Evolutionary conservation across 2,329 filamentous ascomycete genomes (phyloP).

Genomic region (Camillea tinctor): DNA sequence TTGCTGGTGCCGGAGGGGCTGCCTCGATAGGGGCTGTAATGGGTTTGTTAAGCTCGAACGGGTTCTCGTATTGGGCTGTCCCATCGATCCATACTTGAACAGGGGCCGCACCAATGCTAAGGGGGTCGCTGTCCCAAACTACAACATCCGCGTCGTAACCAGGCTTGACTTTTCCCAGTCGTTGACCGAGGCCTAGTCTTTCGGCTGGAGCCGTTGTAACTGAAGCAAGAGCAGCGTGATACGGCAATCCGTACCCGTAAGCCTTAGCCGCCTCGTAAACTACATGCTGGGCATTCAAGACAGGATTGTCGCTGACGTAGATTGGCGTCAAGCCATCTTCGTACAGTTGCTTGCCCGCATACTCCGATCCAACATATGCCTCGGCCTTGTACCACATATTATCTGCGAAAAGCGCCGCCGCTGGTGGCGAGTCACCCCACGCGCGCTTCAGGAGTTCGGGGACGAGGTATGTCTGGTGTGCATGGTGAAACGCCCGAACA

Average conservation of each 20-base stretch:
- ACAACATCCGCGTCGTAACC: slow-evolving; percentile 62
- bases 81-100: slow-evolving; percentile 66
- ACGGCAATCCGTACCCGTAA: slow-evolving; percentile 59
- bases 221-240: slow-evolving; percentile 56
- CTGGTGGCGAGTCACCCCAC: slow-evolving; percentile 53
- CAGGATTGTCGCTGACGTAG: slow-evolving; percentile 71
- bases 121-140: slow-evolving; percentile 62
- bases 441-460: slow-evolving; percentile 62
- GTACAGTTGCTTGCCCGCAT: slow-evolving; percentile 64
- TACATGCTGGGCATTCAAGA: slow-evolving; percentile 68
- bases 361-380: slow-evolving; percentile 62
- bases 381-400: slow-evolving; percentile 74
- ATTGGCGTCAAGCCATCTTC: slow-evolving; percentile 64
- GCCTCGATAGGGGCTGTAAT: slow-evolving; percentile 37
- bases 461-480: slow-evolving; percentile 64
- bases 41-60: slow-evolving; percentile 54
- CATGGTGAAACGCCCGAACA: slow-evolving; percentile 67
- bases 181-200: slow-evolving; percentile 54
- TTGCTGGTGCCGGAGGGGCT: slow-evolving; percentile 37
- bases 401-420: slow-evolving; percentile 65
- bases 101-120: slow-evolving; percentile 58
- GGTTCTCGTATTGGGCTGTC: slow-evolving; percentile 54
- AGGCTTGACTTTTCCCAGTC: slow-evolving; percentile 60
- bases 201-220: slow-evolving; percentile 61
- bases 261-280: slow-evolving; percentile 63